These are phyloP conservation scores for Colletotrichum lupini DNA, from an alignment of 2,329 filamentous ascomycete species.

Conservation along the genomic window DNA sequence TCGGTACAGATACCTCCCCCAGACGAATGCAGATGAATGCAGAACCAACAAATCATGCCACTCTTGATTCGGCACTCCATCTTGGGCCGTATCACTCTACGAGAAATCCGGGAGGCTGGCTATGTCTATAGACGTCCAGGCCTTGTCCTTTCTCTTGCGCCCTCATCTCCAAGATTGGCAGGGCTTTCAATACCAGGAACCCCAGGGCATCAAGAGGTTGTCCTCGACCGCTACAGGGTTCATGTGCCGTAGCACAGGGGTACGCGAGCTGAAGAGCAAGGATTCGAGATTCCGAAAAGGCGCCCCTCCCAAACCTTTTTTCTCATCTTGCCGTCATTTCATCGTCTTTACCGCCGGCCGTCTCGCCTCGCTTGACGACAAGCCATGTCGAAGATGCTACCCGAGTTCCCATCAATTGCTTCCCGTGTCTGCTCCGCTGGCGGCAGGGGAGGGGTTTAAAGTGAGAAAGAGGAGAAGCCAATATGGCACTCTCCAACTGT, in stretches of 20 bases:
- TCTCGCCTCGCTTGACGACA: slow-evolving; percentile 22
- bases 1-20: background rate
- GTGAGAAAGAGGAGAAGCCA: background rate
- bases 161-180: background rate
- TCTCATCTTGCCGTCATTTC: slow-evolving; percentile 1
- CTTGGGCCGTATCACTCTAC: background rate
- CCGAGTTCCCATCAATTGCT: background rate
- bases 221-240: background rate
- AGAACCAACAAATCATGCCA: background rate
- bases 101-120: slow-evolving; percentile 16
- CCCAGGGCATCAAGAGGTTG: slow-evolving; percentile 15
- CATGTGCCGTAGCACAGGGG: slow-evolving; percentile 17
- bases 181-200: background rate
- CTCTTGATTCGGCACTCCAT: background rate
- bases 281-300: slow-evolving; percentile 13
- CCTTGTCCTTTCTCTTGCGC: background rate
- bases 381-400: slow-evolving; percentile 13
- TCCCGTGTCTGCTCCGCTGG: background rate
- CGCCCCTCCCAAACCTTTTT: slow-evolving; percentile 9
- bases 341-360: slow-evolving; percentile 11
- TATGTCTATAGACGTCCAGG: background rate
- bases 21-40: background rate
- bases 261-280: slow-evolving; percentile 16
- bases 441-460: background rate
- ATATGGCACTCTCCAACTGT: slow-evolving; percentile 8